These are phyloP conservation scores for Arthrobotrys entomopaga DNA, from an alignment of 2,329 filamentous ascomycete genomes.

Conservation along the genomic window DNA sequence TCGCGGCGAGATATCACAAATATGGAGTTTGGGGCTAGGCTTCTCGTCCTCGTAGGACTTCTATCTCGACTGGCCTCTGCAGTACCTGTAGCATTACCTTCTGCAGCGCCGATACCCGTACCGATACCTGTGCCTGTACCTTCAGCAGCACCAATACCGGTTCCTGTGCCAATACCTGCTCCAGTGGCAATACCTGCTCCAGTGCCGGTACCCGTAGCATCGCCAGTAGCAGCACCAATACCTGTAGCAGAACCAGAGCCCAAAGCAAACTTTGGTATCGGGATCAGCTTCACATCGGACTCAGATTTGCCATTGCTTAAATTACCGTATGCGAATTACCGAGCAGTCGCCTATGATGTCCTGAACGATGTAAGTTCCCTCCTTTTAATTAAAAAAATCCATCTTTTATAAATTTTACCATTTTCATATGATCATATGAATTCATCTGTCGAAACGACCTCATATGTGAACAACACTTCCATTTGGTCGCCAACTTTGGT, in stretches of 20 bases:
- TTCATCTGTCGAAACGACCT: no score
- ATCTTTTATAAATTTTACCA: no score
- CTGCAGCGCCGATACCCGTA: no score
- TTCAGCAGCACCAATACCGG: no score
- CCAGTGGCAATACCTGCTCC: neutral
- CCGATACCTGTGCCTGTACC: no score
- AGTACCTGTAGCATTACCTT: slow-evolving; percentile 17
- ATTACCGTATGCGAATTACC: slow-evolving; percentile 61
- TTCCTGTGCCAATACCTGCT: no score
- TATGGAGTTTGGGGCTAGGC: slow-evolving; percentile 27
- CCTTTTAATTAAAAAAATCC: neutral
- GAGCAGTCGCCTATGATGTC: slow-evolving; percentile 60
- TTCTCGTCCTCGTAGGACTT: slow-evolving; percentile 30
- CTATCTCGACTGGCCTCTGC: slow-evolving; percentile 25
- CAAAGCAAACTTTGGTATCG: slow-evolving; percentile 46
- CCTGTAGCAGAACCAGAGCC: slow-evolving; percentile 3
- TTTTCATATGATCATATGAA: no score
- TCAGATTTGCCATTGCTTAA: slow-evolving; percentile 60
- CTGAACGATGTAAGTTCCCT: slow-evolving; percentile 59
- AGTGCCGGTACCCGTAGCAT: no score
- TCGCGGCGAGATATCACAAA: slow-evolving; percentile 16
- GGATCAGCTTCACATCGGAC: slow-evolving; percentile 55
- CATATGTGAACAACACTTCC: no score
- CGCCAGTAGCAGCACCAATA: slow-evolving; percentile 3
- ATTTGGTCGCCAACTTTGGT: neutral